phyloP scores from a whole-genome alignment of 2,329 filamentous ascomycete species.

The Fusarium drepaniforme region DNA sequence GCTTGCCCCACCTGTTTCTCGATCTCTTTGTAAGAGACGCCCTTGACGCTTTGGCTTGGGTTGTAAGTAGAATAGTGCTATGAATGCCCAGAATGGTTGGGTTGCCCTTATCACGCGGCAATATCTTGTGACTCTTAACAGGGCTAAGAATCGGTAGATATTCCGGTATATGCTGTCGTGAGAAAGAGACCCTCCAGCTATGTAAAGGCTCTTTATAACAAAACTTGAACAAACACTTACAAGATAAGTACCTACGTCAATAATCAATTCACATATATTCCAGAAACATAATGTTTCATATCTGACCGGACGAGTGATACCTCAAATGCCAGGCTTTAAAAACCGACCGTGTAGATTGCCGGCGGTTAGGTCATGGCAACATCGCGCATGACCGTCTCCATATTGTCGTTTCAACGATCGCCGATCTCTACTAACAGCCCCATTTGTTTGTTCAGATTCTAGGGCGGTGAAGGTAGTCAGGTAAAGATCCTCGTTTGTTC shows the following conservation, averaged over 20 bases:
- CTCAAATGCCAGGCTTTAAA: background rate
- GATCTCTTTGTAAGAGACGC: background rate
- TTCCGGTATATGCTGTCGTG: background rate
- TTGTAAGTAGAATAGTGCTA: background rate
- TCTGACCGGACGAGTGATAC: background rate
- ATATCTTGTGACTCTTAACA: background rate
- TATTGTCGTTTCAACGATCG: background rate
- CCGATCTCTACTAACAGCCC: background rate
- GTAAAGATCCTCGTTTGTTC: background rate
- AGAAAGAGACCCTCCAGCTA: background rate
- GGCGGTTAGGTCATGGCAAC: background rate
- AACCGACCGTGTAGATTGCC: background rate
- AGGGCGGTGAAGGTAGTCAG: background rate
- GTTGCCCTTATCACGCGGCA: background rate
- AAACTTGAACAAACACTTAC: background rate
- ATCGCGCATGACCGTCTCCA: background rate
- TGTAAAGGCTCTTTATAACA: background rate
- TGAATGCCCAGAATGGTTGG: background rate
- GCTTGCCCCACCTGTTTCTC: constrained; percentile 23
- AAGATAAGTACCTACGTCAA: background rate
- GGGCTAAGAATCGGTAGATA: background rate
- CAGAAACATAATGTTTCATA: background rate
- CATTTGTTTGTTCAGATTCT: background rate
- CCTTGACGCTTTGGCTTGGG: background rate
- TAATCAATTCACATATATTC: background rate